These are phyloP conservation scores for Leishmania gerbilli DNA, from an alignment of 208 protist genomes.

Conservation along the genomic window DNA sequence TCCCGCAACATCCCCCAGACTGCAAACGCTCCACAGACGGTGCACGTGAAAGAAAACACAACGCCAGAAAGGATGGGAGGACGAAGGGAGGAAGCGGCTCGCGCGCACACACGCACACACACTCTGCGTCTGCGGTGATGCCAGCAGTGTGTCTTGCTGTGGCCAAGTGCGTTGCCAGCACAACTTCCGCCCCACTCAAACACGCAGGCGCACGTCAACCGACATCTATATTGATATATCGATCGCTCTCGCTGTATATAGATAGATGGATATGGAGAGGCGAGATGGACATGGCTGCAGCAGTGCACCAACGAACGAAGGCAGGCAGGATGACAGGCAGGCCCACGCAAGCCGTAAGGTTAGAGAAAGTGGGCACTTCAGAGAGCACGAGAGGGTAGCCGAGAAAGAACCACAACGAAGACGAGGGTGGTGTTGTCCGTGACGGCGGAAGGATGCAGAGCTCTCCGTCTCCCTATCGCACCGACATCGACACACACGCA, in stretches of 20 bases:
- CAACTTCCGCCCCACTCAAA: neutral
- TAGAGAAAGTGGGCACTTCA: neutral
- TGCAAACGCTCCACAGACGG: no score
- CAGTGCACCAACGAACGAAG: no score
- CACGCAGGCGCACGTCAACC: neutral
- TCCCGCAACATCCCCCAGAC: neutral
- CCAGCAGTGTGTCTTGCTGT: no score
- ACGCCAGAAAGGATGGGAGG: no score
- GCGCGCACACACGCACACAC: neutral
- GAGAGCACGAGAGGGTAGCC: neutral
- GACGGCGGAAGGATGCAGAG: neutral
- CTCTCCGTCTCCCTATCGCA: no score
- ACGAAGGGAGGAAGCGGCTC: neutral
- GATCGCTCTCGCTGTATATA: neutral
- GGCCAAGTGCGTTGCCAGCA: no score
- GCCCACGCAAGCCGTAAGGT: neutral
- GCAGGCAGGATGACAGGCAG: neutral
- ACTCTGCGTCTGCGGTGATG: no score
- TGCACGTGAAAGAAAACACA: neutral
- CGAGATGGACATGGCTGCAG: neutral
- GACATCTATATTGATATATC: neutral
- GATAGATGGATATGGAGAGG: neutral
- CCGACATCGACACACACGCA: neutral
- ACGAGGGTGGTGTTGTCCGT: neutral
- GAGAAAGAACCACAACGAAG: neutral